Conservation (phyloP, 306 rosid species). For the Ceratonia siliqua region DNA sequence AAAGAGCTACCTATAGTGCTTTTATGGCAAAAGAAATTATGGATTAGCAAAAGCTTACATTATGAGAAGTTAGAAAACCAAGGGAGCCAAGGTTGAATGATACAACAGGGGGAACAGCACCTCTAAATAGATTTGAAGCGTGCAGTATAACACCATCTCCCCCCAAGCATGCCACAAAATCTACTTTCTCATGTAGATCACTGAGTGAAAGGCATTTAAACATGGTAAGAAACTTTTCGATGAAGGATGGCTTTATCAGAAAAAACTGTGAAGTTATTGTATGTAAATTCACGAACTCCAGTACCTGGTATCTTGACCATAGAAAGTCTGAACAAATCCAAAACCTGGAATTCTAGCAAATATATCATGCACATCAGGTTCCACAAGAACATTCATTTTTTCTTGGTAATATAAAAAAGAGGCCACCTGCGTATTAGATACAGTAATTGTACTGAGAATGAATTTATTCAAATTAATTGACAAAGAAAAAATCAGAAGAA, state of each 20-base stretch:
- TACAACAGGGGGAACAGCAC: constrained; percentile 91
- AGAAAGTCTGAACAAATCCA: constrained; percentile 96
- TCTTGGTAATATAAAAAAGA: constrained; percentile 81
- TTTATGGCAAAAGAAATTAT: constrained; percentile 29
- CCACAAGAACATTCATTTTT: constrained; percentile 87
- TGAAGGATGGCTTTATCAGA: constrained; percentile 18
- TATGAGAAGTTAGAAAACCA: constrained; percentile 93
- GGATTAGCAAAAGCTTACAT: constrained; percentile 52
- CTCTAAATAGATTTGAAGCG: constrained; percentile 87
- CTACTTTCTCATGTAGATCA: constrained; percentile 93
- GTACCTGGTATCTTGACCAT: constrained; percentile 90
- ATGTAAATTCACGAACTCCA: constrained; percentile 36
- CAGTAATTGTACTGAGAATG: constrained; percentile 22
- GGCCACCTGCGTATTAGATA: constrained; percentile 62
- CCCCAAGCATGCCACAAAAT: constrained; percentile 98
- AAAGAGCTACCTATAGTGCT: constrained; percentile 15
- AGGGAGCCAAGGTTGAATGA: constrained; percentile 98
- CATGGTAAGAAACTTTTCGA: constrained; percentile 36
- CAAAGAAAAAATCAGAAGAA: background rate
- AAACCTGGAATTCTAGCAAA: constrained; percentile 95
- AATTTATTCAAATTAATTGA: constrained; percentile 20
- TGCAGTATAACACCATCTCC: constrained; percentile 99
- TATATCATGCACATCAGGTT: constrained; percentile 93
- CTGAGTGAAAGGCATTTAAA: constrained; percentile 56
- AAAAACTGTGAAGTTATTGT: constrained; percentile 16